A percentile compares a stretch with the other conserved stretches of the same genome.
These are phyloP conservation scores for Fonsecaea pugnacius DNA, from an alignment of 2,329 filamentous ascomycete species.

Conservation along the genomic window DNA sequence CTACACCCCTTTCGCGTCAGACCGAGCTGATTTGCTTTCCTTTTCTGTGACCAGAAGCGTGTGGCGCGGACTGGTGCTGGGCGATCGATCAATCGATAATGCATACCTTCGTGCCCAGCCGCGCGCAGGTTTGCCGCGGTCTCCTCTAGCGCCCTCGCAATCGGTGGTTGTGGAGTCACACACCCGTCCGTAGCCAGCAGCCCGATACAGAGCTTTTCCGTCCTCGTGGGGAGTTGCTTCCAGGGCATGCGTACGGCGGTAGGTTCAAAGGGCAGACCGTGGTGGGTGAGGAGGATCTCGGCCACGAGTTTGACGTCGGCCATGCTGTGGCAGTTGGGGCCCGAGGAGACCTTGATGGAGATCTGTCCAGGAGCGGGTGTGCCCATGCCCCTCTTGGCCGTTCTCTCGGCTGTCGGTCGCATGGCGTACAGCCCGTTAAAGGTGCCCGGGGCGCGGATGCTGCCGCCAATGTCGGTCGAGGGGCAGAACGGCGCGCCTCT, in stretches of 20 bases:
- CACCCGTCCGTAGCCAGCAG: conserved; percentile 69
- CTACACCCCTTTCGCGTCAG: conserved; percentile 13
- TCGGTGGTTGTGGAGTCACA: conserved; percentile 68
- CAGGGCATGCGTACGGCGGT: conserved; percentile 58
- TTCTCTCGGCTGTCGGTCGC: conserved; percentile 45
- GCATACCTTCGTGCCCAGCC: conserved; percentile 30
- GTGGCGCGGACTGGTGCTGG: no score
- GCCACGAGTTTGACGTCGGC: conserved; percentile 53
- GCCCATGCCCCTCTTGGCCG: conserved; percentile 42
- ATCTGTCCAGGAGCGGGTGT: conserved; percentile 28
- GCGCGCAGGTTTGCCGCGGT: conserved; percentile 50
- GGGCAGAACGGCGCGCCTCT: conserved; percentile 48
- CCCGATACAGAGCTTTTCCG: conserved; percentile 57
- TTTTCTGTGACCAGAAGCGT: no score
- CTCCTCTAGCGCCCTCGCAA: conserved; percentile 55
- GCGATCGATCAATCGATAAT: no score
- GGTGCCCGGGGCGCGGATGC: conserved; percentile 47
- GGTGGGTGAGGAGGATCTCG: conserved; percentile 46
- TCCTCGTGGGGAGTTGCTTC: conserved; percentile 40
- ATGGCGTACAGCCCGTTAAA: conserved; percentile 49
- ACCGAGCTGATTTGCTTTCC: neutral
- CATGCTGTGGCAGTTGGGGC: conserved; percentile 60
- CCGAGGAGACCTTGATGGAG: conserved; percentile 55
- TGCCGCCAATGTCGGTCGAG: conserved; percentile 57
- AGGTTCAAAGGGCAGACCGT: conserved; percentile 60